A percentile compares a stretch with the other conserved stretches of the same genome.
phyloP scores from a whole-genome alignment of 805 yeast species.

The Starmerella asiatica region DNA sequence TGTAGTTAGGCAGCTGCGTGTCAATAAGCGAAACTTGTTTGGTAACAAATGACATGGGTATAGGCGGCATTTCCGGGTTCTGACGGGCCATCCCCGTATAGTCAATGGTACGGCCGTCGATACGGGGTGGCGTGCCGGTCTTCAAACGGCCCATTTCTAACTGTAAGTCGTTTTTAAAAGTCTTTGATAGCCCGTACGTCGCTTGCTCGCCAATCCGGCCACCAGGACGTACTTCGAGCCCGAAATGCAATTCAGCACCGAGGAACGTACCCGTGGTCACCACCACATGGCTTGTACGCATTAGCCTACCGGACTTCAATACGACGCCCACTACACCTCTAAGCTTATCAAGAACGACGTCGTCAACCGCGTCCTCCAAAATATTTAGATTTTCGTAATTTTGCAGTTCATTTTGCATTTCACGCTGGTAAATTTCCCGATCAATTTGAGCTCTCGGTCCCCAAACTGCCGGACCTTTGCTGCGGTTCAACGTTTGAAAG shows the following conservation, averaged over 20 bases:
- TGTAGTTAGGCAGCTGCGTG: slow-evolving; percentile 54
- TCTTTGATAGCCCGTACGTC: slow-evolving; percentile 73
- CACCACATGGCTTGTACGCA: slow-evolving; percentile 56
- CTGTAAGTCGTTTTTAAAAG: slow-evolving; percentile 54
- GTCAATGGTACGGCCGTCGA: slow-evolving; percentile 59
- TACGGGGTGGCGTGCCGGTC: slow-evolving; percentile 94
- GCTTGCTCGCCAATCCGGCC: slow-evolving; percentile 92
- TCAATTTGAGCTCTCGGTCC: slow-evolving; percentile 97
- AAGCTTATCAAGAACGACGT: slow-evolving; percentile 46
- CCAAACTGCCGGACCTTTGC: slow-evolving; percentile 95
- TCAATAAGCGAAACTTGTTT: slow-evolving; percentile 46
- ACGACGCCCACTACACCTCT: slow-evolving; percentile 52
- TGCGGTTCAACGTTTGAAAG: slow-evolving; percentile 69
- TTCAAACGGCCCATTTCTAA: slow-evolving; percentile 79
- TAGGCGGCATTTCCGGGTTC: slow-evolving; percentile 70
- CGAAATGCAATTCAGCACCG: slow-evolving; percentile 90
- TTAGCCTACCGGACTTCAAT: slow-evolving; percentile 48
- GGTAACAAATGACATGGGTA: slow-evolving; percentile 80
- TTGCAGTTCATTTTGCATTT: slow-evolving; percentile 60
- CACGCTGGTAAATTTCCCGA: slow-evolving; percentile 56
- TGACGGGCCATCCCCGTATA: slow-evolving; percentile 52
- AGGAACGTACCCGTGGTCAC: slow-evolving; percentile 93
- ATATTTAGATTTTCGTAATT: slow-evolving; percentile 45
- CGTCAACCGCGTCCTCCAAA: slow-evolving; percentile 68
- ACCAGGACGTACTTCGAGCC: slow-evolving; percentile 64